Percentiles rank a stretch among this genome's conserved stretches.
These are phyloP conservation scores for Rhododendron ovatum DNA, from an alignment of 148 eudicot genomes.

Conservation along the genomic window DNA sequence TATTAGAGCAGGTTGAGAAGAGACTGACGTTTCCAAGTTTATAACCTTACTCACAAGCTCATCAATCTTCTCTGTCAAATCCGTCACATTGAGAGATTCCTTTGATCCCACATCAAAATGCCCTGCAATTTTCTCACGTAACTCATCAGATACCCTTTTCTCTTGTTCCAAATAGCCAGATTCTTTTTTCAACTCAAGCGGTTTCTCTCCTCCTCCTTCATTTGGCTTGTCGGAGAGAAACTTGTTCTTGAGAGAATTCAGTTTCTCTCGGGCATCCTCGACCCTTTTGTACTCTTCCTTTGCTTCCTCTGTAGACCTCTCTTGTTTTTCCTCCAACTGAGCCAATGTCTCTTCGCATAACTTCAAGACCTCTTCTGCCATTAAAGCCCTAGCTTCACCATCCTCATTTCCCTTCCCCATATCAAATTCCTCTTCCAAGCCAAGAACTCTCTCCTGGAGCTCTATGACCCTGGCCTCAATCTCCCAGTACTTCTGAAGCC, in stretches of 20 bases:
- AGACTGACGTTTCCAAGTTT: slow-evolving; percentile 61
- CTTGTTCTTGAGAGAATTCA: slow-evolving; percentile 46
- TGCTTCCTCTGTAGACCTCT: slow-evolving; percentile 46
- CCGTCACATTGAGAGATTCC: slow-evolving; percentile 43
- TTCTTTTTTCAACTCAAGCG: slow-evolving; percentile 11
- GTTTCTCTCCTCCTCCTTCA: slow-evolving; percentile 25
- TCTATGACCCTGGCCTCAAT: slow-evolving; percentile 60
- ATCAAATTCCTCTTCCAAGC: slow-evolving; percentile 75
- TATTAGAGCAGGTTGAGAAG: slow-evolving; percentile 75
- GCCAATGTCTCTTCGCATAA: slow-evolving; percentile 69
- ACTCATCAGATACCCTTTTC: slow-evolving; percentile 28
- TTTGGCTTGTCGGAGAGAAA: slow-evolving; percentile 17
- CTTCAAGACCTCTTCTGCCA: slow-evolving; percentile 79
- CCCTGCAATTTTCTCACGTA: slow-evolving; percentile 41
- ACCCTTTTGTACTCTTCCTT: slow-evolving; percentile 47
- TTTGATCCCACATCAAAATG: slow-evolving; percentile 35
- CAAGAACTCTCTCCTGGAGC: slow-evolving; percentile 63
- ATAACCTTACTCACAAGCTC: slow-evolving; percentile 84
- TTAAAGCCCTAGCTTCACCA: slow-evolving; percentile 73
- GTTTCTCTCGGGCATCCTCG: slow-evolving; percentile 47
- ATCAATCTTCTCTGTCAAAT: slow-evolving; percentile 76
- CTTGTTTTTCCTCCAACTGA: slow-evolving; percentile 66
- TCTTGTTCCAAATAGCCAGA: slow-evolving; percentile 17
- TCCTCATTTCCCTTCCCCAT: slow-evolving; percentile 62
- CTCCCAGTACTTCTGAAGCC: slow-evolving; percentile 63